Evolutionary conservation across 306 rosid genomes (phyloP), one percentile per base, ranked within the genome.

Genomic region (Glycine tomentella): DNA sequence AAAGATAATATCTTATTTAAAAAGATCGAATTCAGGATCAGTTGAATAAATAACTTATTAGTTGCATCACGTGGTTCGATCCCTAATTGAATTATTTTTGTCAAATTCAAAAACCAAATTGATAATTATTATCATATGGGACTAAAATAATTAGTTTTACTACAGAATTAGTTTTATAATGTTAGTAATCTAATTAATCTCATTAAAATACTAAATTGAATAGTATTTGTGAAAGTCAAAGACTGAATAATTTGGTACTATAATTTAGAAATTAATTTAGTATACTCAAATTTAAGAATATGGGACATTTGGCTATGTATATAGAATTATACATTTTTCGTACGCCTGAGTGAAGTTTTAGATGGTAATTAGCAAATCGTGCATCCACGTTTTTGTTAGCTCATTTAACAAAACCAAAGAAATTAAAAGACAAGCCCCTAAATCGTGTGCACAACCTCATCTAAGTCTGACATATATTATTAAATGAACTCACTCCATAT

Each of bases 331-430:
- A 12, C 17, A 63, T 25, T 34, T 63, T 34, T 63, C 6, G 2
- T 3, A 63, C 34, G 10, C 48, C 3, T 11, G 46, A 63, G 9
- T 63, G 10, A 36, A 65, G 20, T 65, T 65, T 34, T 64, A 63
- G 45, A 36, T 11, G 3, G 69, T 33, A 63, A 63, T 63, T 14
- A 7, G 12, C 49, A 25, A 64, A 64, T 65, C 71, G 71, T 65
- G 71, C 71, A 40, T 38, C 31, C 71, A 65, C 71, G 71, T 65
- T 65, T 65, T 65, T 0, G 71, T 65, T 25, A 20, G 50, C 2
- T 7, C 50, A 40, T 13, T 65, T 36, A 40, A 65, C 51, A 38
- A 40, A 65, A 40, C 3, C 44, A 65, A 40, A 38, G 49, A 65
- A 65, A 65, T 14, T 38, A 38, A n/a, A 65, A 65, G 71, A 40